Evolutionary conservation across 2,329 filamentous ascomycete genomes (phyloP), one percentile per base, ranked within the genome.

Genomic region (Graphilbum fragrans): DNA sequence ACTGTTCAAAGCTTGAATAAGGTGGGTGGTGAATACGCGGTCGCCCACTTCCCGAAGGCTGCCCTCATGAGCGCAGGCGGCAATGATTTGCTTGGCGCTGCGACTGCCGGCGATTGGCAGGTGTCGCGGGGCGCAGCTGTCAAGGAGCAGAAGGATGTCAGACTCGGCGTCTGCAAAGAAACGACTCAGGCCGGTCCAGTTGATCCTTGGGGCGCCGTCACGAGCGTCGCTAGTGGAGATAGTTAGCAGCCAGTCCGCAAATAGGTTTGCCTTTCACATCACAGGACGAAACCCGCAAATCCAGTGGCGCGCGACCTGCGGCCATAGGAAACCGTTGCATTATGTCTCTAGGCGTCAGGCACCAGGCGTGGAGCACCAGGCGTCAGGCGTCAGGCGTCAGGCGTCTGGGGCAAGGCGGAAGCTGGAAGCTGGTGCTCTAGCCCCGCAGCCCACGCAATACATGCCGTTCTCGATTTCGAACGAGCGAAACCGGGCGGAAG

Each of bases 111-210:
- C 60, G 39, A 65, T 57, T 2, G 67, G 59, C 11, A 63, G 60
- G 46, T 79, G 70, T 23, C 66, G 64, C n/a, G 69, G 55, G 11
- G 70, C 67, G 51, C 74, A 78, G n/a, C 72, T 73, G 54, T 81
- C 77, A 21, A 81, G 63, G 12, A 81, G 58, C 5, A 81, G 58
- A 14, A 81, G 63, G 29, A 80, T 73, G 53, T 81, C 77, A 4
- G 74, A 77, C 46, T 71, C 69, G 2, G 72, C 69, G 53, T 80
- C 74, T 47, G 80, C 75, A 39, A 81, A 67, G 16, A 79, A 58
- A 52, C 70, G 77, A 42, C 73, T 69, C 2, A 81, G 65, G n/a
- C 71, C 71, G 48, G 72, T 69, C 76, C 77, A 81, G 50, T 72
- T 78, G 22, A 81, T 59, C 55, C 69, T 76, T 25, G 73, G 63